Evolutionary conservation across 768 basidiomycete genomes (phyloP).

Genomic region (Rhizopogon vulgaris): DNA sequence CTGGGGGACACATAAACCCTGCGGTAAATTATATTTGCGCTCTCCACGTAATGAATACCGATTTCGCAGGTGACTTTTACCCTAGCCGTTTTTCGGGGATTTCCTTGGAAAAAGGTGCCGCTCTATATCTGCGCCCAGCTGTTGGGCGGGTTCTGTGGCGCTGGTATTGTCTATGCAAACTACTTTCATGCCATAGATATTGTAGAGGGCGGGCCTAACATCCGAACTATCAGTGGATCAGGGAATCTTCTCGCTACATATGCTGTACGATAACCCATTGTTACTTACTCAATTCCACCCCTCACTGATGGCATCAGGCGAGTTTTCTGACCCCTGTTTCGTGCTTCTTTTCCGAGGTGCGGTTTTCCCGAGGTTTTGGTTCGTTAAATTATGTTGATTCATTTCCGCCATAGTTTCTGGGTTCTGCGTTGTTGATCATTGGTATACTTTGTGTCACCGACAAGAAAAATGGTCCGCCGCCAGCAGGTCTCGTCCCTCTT

Average conservation of each 20-base stretch:
- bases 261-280: conserved; percentile 34
- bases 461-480: conserved; percentile 41
- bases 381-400: not conserved
- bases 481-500: conserved; percentile 47
- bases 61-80: conserved; percentile 57
- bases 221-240: conserved; percentile 53
- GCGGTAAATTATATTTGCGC: conserved; percentile 35
- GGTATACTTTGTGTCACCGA: conserved; percentile 50
- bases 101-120: conserved; percentile 81
- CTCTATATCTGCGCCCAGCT: conserved; percentile 58
- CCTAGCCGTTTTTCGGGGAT: conserved; percentile 61
- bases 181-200: conserved; percentile 64
- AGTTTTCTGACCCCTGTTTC: conserved; percentile 38
- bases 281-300: not conserved
- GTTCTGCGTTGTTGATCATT: conserved; percentile 47
- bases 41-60: conserved; percentile 1
- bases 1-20: conserved; percentile 74
- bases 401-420: conserved; percentile 40
- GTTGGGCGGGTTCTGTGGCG: conserved; percentile 54
- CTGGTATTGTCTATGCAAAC: conserved; percentile 53
- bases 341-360: conserved; percentile 41
- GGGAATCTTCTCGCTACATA: conserved; percentile 57
- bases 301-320: conserved; percentile 23
- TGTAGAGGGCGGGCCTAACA: conserved; percentile 47
- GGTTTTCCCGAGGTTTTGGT: not conserved